phyloP scores from a whole-genome alignment of 257 asterid species.

The Jacaranda mimosifolia region DNA sequence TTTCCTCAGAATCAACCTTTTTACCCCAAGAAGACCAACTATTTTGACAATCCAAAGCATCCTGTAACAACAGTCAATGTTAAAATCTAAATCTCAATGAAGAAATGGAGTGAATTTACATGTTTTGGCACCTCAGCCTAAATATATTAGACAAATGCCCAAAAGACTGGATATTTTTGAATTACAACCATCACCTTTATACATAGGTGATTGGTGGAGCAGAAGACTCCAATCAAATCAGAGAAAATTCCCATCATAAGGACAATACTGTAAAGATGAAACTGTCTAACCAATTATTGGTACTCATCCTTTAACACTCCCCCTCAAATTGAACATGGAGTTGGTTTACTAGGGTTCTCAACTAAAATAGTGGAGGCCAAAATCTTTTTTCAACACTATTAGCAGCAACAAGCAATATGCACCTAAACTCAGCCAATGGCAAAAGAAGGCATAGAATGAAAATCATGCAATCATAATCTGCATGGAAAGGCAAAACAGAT shows the following conservation, averaged over 20 bases:
- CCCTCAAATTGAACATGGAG: background rate
- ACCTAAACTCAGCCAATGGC: conserved; percentile 13
- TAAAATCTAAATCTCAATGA: conserved; percentile 11
- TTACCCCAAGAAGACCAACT: conserved; percentile 57
- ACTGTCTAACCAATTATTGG: background rate
- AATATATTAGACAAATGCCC: conserved; percentile 20
- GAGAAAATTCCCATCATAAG: conserved; percentile 5
- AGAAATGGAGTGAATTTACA: conserved; percentile 3
- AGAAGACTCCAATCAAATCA: conserved; percentile 9
- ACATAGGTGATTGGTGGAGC: background rate
- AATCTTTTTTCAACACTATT: conserved; percentile 3
- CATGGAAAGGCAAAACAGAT: background rate
- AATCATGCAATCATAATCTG: conserved; percentile 2
- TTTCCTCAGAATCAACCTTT: conserved; percentile 26
- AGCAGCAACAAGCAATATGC: conserved; percentile 23
- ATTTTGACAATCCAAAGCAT: conserved; percentile 32
- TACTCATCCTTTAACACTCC: background rate
- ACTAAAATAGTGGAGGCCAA: background rate
- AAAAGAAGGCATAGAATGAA: conserved; percentile 21
- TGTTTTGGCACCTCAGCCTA: conserved; percentile 13
- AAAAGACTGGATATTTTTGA: background rate
- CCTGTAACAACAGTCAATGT: conserved; percentile 36
- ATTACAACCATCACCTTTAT: background rate
- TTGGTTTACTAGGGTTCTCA: background rate
- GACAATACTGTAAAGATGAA: conserved; percentile 5